phyloP scores from a whole-genome alignment of 495 filamentous ascomycete genomes.

The Pyrenula massariospora region DNA sequence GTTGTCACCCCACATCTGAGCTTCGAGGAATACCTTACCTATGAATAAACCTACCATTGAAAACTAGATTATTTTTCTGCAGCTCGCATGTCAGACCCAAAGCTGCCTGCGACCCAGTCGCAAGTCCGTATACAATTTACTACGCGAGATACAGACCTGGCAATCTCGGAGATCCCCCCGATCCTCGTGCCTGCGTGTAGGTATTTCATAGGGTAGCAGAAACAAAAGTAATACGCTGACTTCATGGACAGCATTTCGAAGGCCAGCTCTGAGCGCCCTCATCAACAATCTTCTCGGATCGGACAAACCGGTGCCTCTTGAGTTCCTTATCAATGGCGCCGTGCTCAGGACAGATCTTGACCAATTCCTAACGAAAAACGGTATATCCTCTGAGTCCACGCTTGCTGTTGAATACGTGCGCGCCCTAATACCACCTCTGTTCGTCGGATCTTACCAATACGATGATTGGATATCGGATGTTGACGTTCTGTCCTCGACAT shows the following conservation, averaged over 20 bases:
- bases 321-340: constrained; percentile 86
- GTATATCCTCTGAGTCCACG: constrained; percentile 75
- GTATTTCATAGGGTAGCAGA: too few species aligned
- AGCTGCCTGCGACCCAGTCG: constrained; percentile 14
- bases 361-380: constrained; percentile 74
- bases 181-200: constrained; percentile 56
- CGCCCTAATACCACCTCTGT: constrained; percentile 74
- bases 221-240: too few species aligned
- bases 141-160: constrained; percentile 45
- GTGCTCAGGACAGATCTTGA: constrained; percentile 83
- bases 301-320: constrained; percentile 74
- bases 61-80: not conserved
- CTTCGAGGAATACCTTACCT: too few species aligned
- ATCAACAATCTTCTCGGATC: constrained; percentile 84
- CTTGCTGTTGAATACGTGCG: constrained; percentile 87
- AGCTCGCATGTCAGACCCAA: not conserved
- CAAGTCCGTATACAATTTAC: constrained; percentile 52
- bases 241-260: constrained; percentile 50
- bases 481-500: constrained; percentile 65
- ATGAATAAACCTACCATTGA: too few species aligned
- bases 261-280: constrained; percentile 84
- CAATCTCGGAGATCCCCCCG: constrained; percentile 47
- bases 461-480: constrained; percentile 94
- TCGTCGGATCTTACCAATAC: constrained; percentile 81
- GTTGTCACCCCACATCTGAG: not conserved